phyloP scores from a whole-genome alignment of 352 stramenopile genomes.

The Pythium myriotylum region DNA sequence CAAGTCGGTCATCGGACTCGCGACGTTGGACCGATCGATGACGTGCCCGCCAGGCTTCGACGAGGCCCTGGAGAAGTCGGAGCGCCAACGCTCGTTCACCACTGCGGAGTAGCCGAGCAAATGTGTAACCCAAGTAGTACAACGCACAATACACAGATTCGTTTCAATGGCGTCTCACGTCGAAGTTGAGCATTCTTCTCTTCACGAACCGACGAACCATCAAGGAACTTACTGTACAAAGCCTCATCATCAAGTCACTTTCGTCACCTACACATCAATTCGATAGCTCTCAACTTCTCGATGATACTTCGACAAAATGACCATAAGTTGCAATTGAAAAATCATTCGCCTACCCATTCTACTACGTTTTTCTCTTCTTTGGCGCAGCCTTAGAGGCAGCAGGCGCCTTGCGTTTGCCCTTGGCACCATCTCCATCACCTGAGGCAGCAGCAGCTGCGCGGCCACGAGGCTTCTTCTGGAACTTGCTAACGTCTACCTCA shows the following conservation, averaged over 20 bases:
- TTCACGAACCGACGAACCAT: too few species aligned
- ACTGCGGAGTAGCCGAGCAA: background rate
- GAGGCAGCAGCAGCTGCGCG: conserved; percentile 20
- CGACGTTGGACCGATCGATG: conserved; percentile 72
- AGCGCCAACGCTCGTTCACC: conserved; percentile 19
- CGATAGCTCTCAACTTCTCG: too few species aligned
- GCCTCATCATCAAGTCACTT: too few species aligned
- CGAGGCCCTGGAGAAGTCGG: conserved; percentile 42
- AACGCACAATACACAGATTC: too few species aligned
- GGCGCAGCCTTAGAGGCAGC: conserved; percentile 35
- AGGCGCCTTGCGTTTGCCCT: conserved; percentile 58
- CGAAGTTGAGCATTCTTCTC: too few species aligned
- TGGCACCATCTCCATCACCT: conserved; percentile 7
- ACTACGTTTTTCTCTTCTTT: conserved; percentile 52
- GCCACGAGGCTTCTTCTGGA: conserved; percentile 75
- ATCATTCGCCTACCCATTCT: background rate
- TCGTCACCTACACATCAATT: too few species aligned
- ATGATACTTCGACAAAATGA: too few species aligned
- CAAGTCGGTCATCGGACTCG: conserved; percentile 71
- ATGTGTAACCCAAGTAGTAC: background rate
- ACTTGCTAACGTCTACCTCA: conserved; percentile 70
- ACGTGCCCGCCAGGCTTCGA: conserved; percentile 73
- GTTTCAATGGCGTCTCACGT: too few species aligned
- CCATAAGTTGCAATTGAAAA: background rate
- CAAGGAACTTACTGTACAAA: too few species aligned